Evolutionary conservation across 495 filamentous ascomycete species (phyloP).

Genomic region (Echria macrotheca): DNA sequence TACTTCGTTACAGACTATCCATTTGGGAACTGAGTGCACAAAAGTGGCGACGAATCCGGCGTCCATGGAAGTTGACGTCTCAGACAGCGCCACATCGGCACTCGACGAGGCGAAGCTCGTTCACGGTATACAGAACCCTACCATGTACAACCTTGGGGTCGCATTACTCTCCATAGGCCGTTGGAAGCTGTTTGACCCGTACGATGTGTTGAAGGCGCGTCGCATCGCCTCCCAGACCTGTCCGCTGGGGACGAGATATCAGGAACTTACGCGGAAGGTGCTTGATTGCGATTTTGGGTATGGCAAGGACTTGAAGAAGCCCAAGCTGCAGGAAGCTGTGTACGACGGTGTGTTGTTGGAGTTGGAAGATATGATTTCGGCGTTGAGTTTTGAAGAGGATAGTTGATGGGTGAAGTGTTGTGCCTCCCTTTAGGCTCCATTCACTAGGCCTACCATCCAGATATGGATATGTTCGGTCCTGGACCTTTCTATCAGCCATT

Average conservation of each 20-base stretch:
- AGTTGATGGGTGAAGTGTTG: no score
- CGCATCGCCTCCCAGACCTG: conserved; percentile 3
- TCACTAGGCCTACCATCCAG: no score
- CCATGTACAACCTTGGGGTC: conserved; percentile 22
- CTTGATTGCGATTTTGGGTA: conserved; percentile 18
- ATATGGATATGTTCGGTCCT: no score
- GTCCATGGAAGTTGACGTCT: conserved; percentile 1
- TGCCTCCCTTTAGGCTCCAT: no score
- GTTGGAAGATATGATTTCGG: conserved; percentile 15
- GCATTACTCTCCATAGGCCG: conserved; percentile 23
- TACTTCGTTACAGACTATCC: conserved; percentile 15
- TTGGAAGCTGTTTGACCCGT: conserved; percentile 13
- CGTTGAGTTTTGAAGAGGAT: conserved; percentile 4
- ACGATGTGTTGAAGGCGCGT: conserved; percentile 7
- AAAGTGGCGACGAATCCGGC: not conserved
- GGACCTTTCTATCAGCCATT: no score
- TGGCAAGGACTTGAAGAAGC: conserved; percentile 12
- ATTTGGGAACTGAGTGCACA: conserved; percentile 9
- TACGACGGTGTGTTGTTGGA: conserved; percentile 12
- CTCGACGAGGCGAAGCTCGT: conserved; percentile 15
- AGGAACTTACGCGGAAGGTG: conserved; percentile 5
- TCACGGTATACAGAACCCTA: conserved; percentile 21
- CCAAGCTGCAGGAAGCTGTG: conserved; percentile 13
- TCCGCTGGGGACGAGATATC: conserved; percentile 10
- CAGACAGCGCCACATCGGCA: not conserved